Percentiles rank a stretch among this genome's conserved stretches.
Conservation (phyloP, 148 eudicot species). For the Cornus controversa region DNA sequence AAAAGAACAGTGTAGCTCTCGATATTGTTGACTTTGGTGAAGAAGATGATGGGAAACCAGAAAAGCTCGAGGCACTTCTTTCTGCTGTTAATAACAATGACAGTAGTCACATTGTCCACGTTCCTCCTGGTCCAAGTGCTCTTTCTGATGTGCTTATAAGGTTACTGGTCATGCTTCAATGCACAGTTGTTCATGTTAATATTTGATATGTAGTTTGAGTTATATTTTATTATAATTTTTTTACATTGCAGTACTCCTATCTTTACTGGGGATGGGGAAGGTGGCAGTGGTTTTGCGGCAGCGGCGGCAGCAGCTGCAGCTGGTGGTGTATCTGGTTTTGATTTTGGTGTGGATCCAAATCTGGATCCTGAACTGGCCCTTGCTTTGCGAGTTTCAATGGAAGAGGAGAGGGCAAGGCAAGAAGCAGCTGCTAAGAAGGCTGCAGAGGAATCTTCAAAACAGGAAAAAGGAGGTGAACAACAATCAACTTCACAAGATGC, state of each 20-base stretch:
- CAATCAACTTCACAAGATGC: conserved; percentile 75
- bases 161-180: conserved; percentile 30
- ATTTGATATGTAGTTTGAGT: neutral
- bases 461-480: conserved; percentile 64
- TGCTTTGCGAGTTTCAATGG: conserved; percentile 98
- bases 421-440: conserved; percentile 99
- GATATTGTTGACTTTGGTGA: conserved; percentile 97
- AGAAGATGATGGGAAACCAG: conserved; percentile 83
- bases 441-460: conserved; percentile 72
- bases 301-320: conserved; percentile 95
- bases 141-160: conserved; percentile 89
- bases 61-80: conserved; percentile 89
- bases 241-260: conserved; percentile 72
- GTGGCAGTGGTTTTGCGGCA: conserved; percentile 94
- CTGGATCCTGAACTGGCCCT: conserved; percentile 97
- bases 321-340: conserved; percentile 90
- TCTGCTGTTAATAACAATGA: conserved; percentile 88
- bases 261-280: conserved; percentile 94
- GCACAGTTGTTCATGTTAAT: neutral
- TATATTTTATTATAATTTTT: neutral
- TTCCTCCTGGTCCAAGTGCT: conserved; percentile 82
- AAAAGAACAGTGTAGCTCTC: conserved; percentile 94
- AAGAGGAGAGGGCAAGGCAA: conserved; percentile 99
- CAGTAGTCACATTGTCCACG: conserved; percentile 89
- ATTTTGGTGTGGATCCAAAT: conserved; percentile 98